phyloP scores from a whole-genome alignment of 257 asterid species.

The Salvia rosmarinus region DNA sequence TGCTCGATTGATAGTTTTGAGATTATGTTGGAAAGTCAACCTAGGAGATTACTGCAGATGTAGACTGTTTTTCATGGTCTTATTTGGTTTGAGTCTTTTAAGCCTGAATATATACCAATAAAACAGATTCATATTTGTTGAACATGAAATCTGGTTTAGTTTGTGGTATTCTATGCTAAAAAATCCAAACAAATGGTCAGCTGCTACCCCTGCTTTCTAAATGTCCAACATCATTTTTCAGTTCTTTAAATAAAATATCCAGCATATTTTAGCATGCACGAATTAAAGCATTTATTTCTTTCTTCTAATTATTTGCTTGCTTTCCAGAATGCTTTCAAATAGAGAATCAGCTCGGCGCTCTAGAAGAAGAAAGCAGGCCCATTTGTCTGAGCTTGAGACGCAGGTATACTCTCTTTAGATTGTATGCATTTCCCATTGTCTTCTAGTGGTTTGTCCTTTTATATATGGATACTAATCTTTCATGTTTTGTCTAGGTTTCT shows the following conservation, averaged over 20 bases:
- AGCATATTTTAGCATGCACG: constrained; percentile 10
- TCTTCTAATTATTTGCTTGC: too few relatives aligned
- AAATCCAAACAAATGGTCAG: constrained; percentile 13
- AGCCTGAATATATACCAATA: background rate
- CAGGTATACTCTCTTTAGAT: constrained; percentile 48
- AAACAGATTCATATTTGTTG: background rate
- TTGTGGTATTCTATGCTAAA: constrained; percentile 9
- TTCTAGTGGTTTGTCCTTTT: constrained; percentile 3
- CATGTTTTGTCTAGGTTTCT: constrained; percentile 57
- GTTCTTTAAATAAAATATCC: background rate
- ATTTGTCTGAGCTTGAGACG: constrained; percentile 95
- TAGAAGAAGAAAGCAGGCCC: constrained; percentile 96
- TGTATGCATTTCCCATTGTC: background rate
- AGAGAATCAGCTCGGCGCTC: constrained; percentile 99
- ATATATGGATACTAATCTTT: constrained; percentile 19
- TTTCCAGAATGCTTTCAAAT: constrained; percentile 92
- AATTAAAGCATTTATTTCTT: constrained; percentile 59
- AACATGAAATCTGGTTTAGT: constrained; percentile 6
- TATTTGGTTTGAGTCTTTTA: constrained; percentile 22
- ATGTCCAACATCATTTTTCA: constrained; percentile 4
- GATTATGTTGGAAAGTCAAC: background rate
- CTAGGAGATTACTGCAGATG: background rate
- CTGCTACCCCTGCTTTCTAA: constrained; percentile 11
- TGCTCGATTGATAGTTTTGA: constrained; percentile 1
- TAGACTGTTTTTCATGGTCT: background rate